These are phyloP conservation scores for Geum urbanum DNA, from an alignment of 306 rosid species.

Conservation along the genomic window DNA sequence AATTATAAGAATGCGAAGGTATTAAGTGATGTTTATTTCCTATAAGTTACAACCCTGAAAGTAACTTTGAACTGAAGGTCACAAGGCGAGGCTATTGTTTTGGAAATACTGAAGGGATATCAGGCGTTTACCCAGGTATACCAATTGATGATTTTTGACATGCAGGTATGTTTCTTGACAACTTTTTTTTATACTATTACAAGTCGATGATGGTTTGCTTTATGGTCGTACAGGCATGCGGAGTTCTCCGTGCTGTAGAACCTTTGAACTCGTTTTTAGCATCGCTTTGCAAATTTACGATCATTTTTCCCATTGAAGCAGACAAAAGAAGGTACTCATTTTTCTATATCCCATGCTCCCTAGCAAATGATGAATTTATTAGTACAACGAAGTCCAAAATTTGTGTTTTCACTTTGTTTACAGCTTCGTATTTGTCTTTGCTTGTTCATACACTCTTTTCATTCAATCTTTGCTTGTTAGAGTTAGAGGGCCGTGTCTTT, in stretches of 20 bases:
- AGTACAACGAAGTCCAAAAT: too few relatives aligned
- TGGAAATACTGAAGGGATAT: conserved; percentile 95
- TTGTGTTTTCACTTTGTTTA: too few relatives aligned
- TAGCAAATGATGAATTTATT: too few relatives aligned
- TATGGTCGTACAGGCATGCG: conserved; percentile 71
- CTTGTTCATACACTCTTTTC: too few relatives aligned
- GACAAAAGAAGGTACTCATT: conserved; percentile 65
- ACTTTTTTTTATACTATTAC: conserved; percentile 8
- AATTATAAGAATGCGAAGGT: not conserved
- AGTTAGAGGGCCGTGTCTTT: too few relatives aligned
- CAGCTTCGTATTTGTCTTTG: too few relatives aligned
- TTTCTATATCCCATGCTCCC: not conserved
- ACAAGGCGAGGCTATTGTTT: conserved; percentile 95
- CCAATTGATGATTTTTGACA: conserved; percentile 1
- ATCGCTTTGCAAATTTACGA: conserved; percentile 95
- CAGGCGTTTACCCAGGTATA: conserved; percentile 96
- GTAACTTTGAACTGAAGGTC: conserved; percentile 56
- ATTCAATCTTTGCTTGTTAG: too few relatives aligned
- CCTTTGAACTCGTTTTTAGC: conserved; percentile 94
- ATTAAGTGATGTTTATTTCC: not conserved
- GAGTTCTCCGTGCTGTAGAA: conserved; percentile 89
- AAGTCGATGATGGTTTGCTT: conserved; percentile 20
- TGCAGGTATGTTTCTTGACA: conserved; percentile 13
- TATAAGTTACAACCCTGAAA: conserved; percentile 19
- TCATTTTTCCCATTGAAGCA: conserved; percentile 77